Evolutionary conservation across 1,284 basidiomycete genomes (phyloP).

Genomic region (Papiliotrema nemorosa): DNA sequence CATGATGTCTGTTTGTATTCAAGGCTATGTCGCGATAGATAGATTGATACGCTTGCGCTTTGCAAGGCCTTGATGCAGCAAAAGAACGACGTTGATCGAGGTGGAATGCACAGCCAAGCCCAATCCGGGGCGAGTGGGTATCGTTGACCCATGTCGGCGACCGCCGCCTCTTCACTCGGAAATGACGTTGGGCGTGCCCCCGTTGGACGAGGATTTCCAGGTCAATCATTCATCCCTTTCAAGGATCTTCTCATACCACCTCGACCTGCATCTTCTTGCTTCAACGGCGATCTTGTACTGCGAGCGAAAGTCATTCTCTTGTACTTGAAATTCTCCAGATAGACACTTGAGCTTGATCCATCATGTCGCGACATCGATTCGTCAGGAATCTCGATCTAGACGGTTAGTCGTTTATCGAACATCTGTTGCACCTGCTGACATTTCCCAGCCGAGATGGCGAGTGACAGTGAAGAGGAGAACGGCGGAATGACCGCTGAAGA

Average conservation of each 20-base stretch:
- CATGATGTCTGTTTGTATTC: slow-evolving; percentile 10
- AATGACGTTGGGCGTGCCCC: neutral
- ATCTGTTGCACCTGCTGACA: neutral
- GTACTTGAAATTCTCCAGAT: too few species aligned
- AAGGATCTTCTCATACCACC: too few species aligned
- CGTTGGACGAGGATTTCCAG: neutral
- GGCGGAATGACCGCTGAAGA: slow-evolving; percentile 38
- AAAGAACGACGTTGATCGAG: neutral
- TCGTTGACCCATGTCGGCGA: neutral
- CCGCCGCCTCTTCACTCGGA: neutral
- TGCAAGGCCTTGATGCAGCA: too few species aligned
- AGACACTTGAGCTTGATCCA: neutral
- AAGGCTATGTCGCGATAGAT: too few species aligned
- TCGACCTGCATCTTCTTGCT: too few species aligned
- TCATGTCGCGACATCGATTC: slow-evolving; percentile 78
- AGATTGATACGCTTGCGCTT: too few species aligned
- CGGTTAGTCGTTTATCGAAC: slow-evolving; percentile 54
- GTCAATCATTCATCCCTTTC: too few species aligned
- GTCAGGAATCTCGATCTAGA: slow-evolving; percentile 84
- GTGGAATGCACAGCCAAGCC: neutral
- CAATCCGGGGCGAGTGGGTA: neutral
- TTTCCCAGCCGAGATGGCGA: slow-evolving; percentile 50
- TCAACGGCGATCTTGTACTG: too few species aligned
- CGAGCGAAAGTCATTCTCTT: too few species aligned
- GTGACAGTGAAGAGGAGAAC: slow-evolving; percentile 43